Base-by-base conservation (phyloP, 805 yeast genomes). In the Barnettozyma sp. region DNA sequence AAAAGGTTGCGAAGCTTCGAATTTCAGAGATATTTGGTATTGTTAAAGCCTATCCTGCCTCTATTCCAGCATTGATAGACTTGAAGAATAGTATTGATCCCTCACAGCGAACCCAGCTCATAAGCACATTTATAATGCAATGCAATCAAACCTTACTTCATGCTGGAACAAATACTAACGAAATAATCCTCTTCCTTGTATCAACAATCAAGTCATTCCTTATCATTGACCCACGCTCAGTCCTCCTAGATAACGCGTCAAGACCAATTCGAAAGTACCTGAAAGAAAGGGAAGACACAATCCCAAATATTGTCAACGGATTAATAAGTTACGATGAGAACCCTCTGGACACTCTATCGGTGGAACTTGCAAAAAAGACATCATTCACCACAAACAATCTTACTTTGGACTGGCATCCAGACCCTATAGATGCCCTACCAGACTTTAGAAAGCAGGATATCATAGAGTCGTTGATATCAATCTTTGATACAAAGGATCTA, bases 391-490 rank as follows among this genome's bases (percentile, higher is more conserved):
- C 39, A 7, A 38, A 45, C 21, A 42, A 45, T 14, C 22, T 48
- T 7, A 41, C 43, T 26, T 49, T 76, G 3, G 62, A 70, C 31
- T 85, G 95, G 95, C 55, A 56, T 7, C 95, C 95, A 0, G 94
- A 84, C 46, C 95, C 95, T 0, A 70, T 83, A 12, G 95, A 86
- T 59, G 94, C 95, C 0, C 70, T 87, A n/a, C 84, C 88, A 0
- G 94, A 85, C 55, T 86, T 82, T 60, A 70, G 73, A 30, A 73
- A 74, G 41, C 70, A 73, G 27, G 94, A 84, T 49, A 70, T 78
- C 5, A 76, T 86, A 16, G 86, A 78, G 43, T 73, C 85, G 0
- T 62, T 86, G 22, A 66, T 82, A 3, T 75, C 88, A 2, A 72
- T 86, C 1, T 82, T 76, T 57, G 90, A 83, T 32, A 69, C 77